These are phyloP conservation scores for Citrus sinensis DNA, from an alignment of 345 rosid species.

Conservation along the genomic window DVS_A1.0 CM039163.1:42545001-42545500, in stretches of 20 bases:
- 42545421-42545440: background rate
- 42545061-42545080: conserved; percentile 25
- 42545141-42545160: conserved; percentile 41
- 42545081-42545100: conserved; percentile 38
- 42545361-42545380: conserved; percentile 16
- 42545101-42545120: conserved; percentile 34
- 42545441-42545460: background rate
- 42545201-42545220: conserved; percentile 25
- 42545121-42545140: conserved; percentile 36
- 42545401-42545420: conserved; percentile 3
- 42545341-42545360: conserved; percentile 20
- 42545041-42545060: background rate
- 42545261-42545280: no score
- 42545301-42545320: no score
- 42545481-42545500: conserved; percentile 16
- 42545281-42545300: no score
- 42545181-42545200: conserved; percentile 37
- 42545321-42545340: background rate
- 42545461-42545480: background rate
- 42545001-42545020: no score
- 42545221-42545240: conserved; percentile 30
- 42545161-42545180: conserved; percentile 48
- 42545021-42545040: no score
- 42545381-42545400: conserved; percentile 13
- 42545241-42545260: background rate